A percentile compares a stretch with the other conserved stretches of the same genome.
These are phyloP conservation scores for Venturia aucupariae DNA, from an alignment of 2,329 filamentous ascomycete genomes.

Conservation along the genomic window DNA sequence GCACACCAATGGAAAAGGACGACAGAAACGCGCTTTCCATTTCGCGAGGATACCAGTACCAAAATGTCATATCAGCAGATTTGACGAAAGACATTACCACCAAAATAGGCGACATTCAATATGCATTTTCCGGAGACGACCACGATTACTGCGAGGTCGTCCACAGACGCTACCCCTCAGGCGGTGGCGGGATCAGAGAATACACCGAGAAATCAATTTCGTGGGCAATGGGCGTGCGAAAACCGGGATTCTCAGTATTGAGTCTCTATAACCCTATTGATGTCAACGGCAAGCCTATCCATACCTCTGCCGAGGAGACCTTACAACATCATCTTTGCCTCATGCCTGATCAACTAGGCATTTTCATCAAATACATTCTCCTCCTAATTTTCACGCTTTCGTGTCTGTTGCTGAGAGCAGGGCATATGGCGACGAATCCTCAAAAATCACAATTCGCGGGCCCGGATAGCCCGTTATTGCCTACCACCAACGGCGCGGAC, in stretches of 20 bases:
- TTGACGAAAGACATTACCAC: constrained; percentile 69
- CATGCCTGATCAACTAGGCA: constrained; percentile 75
- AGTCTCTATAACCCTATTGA: constrained; percentile 91
- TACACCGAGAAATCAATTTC: constrained; percentile 93
- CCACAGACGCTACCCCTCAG: constrained; percentile 57
- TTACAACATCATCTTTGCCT: constrained; percentile 86
- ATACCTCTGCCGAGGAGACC: constrained; percentile 38
- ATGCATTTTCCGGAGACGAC: constrained; percentile 92
- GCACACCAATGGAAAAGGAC: constrained; percentile 51
- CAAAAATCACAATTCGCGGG: constrained; percentile 14
- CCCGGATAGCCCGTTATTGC: constrained; percentile 23
- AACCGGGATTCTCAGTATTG: constrained; percentile 77
- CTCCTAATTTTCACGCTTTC: constrained; percentile 48
- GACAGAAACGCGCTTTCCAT: constrained; percentile 72
- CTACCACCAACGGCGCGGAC: constrained; percentile 20
- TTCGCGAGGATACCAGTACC: constrained; percentile 81
- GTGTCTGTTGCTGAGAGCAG: constrained; percentile 38
- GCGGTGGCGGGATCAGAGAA: constrained; percentile 53
- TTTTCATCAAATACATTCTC: constrained; percentile 69
- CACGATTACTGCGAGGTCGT: constrained; percentile 94
- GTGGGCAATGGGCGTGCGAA: constrained; percentile 91
- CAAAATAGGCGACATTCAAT: constrained; percentile 69
- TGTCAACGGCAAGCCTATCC: constrained; percentile 26
- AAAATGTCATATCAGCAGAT: constrained; percentile 75
- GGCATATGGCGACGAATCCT: constrained; percentile 15